A percentile compares a stretch with the other conserved stretches of the same genome.
phyloP scores from a whole-genome alignment of 2,329 filamentous ascomycete genomes.

The Fusarium longipes region DNA sequence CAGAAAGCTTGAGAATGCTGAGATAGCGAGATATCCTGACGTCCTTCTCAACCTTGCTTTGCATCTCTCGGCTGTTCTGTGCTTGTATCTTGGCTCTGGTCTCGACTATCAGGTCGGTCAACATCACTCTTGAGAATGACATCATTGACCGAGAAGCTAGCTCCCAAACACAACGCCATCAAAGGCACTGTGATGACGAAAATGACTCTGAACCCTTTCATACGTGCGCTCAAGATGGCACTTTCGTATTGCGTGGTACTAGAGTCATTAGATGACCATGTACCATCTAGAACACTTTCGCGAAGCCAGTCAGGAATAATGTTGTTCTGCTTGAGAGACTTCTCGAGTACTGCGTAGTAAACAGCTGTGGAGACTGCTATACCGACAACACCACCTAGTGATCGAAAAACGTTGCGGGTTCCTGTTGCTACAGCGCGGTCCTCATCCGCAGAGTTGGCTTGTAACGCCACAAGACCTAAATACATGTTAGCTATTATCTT shows the following conservation, averaged over 20 bases:
- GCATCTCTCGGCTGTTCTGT: background rate
- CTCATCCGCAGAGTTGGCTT: slow-evolving; percentile 4
- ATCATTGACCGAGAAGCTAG: slow-evolving; percentile 1
- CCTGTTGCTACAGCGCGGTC: slow-evolving; percentile 1
- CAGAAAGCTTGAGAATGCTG: no score
- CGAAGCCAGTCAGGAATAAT: background rate
- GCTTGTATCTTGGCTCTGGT: rapidly evolving
- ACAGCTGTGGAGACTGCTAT: background rate
- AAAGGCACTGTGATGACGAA: background rate
- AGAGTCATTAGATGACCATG: background rate
- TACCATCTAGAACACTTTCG: background rate
- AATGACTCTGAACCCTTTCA: background rate
- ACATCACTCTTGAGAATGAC: background rate
- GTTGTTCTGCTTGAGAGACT: rapidly evolving
- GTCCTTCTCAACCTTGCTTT: background rate
- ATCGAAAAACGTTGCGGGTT: slow-evolving; percentile 11
- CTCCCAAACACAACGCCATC: background rate
- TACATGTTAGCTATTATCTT: rapidly evolving
- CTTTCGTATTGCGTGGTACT: background rate
- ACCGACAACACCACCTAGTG: background rate
- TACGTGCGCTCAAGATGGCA: background rate
- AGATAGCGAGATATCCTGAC: no score
- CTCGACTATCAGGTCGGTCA: rapidly evolving
- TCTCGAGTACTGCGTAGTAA: background rate
- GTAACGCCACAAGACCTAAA: background rate